Conservation (phyloP, 495 filamentous ascomycete species). For the Pyrenula massariospora region DNA sequence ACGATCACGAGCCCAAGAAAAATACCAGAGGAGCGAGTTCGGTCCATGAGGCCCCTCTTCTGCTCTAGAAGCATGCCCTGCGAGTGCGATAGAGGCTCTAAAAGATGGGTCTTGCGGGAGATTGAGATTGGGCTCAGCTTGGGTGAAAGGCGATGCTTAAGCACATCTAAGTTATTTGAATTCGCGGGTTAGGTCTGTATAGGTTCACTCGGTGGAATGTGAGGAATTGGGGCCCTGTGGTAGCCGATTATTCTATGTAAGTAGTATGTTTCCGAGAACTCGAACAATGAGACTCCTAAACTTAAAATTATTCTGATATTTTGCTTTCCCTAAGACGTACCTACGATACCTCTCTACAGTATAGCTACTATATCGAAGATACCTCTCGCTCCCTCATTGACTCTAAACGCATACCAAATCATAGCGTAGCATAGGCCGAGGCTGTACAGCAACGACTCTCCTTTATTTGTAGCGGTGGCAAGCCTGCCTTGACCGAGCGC, state of each 20-base stretch:
- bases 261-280: neutral
- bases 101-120: too few relatives aligned
- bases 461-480: too few relatives aligned
- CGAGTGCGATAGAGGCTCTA: too few relatives aligned
- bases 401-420: neutral
- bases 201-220: neutral
- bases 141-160: too few relatives aligned
- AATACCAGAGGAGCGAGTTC: too few relatives aligned
- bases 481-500: too few relatives aligned
- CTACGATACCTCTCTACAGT: neutral
- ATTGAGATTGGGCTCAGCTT: too few relatives aligned
- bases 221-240: neutral
- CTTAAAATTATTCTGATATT: neutral
- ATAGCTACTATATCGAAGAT: neutral
- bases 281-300: neutral
- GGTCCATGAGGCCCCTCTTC: too few relatives aligned
- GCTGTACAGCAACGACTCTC: neutral
- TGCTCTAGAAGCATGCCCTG: too few relatives aligned
- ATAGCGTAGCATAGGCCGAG: neutral
- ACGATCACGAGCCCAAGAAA: too few relatives aligned
- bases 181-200: neutral
- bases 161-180: neutral
- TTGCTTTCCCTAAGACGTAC: neutral
- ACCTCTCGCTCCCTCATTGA: neutral
- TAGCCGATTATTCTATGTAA: neutral